These are phyloP conservation scores for Gossypium herbaceum DNA, from an alignment of 345 rosid species.

Conservation along the genomic window DNA sequence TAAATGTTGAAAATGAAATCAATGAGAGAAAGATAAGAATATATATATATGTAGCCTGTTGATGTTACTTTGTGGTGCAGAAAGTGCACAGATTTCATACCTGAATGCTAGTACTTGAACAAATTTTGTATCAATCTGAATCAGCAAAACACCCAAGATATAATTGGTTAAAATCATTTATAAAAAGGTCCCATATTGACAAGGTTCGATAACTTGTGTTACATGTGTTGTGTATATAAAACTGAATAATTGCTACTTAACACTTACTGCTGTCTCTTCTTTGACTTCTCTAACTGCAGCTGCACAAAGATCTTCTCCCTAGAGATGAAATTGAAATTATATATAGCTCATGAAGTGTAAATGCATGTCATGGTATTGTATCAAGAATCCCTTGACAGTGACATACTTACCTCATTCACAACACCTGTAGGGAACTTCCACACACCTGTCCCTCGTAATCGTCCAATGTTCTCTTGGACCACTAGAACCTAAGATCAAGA, in stretches of 20 bases:
- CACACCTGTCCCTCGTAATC: conserved; percentile 46
- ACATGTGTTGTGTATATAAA: neutral
- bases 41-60: neutral
- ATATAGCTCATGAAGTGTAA: neutral
- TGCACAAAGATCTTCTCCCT: conserved; percentile 79
- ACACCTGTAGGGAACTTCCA: conserved; percentile 94
- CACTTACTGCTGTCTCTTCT: conserved; percentile 85
- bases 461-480: conserved; percentile 75
- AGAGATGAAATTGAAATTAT: conserved; percentile 12
- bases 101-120: conserved; percentile 77
- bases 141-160: conserved; percentile 9
- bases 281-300: conserved; percentile 88
- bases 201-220: neutral
- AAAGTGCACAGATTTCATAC: conserved; percentile 30
- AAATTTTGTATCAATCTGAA: conserved; percentile 79
- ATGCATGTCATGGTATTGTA: neutral
- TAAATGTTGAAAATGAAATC: neutral
- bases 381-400: neutral
- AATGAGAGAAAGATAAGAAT: neutral
- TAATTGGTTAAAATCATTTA: neutral
- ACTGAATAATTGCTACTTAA: conserved; percentile 15
- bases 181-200: neutral
- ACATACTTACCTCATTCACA: conserved; percentile 56
- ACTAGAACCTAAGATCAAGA: conserved; percentile 51
- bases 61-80: neutral